Conservation (phyloP, 441 rosid species). For the Pelargonium exstipulatum region DNA sequence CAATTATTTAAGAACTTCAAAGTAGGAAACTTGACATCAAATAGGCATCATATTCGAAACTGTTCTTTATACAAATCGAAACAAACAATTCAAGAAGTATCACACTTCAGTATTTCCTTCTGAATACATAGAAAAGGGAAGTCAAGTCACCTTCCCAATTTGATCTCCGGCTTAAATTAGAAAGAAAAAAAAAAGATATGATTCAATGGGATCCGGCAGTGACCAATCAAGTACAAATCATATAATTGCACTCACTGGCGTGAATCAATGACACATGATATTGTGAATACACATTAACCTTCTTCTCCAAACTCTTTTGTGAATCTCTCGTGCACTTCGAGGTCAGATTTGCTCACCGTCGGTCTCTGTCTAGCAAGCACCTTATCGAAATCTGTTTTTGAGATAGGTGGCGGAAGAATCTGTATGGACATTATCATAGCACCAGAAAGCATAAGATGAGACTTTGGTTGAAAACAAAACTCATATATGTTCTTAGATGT, state of each 20-base stretch:
- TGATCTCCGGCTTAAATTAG: constrained; percentile 1
- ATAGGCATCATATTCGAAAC: constrained; percentile 17
- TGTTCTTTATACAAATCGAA: constrained; percentile 50
- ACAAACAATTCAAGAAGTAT: constrained; percentile 34
- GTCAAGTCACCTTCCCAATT: constrained; percentile 32
- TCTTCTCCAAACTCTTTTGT: constrained; percentile 99
- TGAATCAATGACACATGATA: constrained; percentile 9
- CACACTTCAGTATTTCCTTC: constrained; percentile 28
- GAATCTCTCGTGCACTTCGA: constrained; percentile 95
- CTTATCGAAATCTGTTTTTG: constrained; percentile 82
- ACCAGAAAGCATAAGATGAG: not conserved
- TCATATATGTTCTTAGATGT: too few species aligned
- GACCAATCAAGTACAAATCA: constrained; percentile 41
- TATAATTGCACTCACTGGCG: constrained; percentile 28
- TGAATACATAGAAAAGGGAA: constrained; percentile 34
- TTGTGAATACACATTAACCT: constrained; percentile 43
- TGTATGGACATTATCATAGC: constrained; percentile 30
- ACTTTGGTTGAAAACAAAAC: not conserved
- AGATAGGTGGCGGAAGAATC: constrained; percentile 94
- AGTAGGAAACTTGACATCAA: constrained; percentile 12
- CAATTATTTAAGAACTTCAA: not conserved
- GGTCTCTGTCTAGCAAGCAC: constrained; percentile 97
- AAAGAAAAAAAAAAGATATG: constrained; percentile 17
- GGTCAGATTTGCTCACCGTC: constrained; percentile 90
- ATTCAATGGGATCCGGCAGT: constrained; percentile 27